phyloP scores from a whole-genome alignment of 306 rosid genomes.

The Clitoria ternatea region DNA sequence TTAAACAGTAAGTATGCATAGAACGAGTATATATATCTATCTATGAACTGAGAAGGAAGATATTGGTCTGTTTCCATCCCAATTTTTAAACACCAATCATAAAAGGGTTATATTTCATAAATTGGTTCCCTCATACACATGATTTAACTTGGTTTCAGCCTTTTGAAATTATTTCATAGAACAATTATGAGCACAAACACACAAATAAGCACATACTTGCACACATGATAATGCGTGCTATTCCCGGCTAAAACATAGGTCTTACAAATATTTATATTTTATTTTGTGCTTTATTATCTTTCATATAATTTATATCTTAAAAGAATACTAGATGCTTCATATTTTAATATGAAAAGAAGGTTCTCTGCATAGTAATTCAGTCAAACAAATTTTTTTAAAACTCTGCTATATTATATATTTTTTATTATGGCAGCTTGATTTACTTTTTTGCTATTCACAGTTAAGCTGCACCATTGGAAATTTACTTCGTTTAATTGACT shows the following conservation, averaged over 20 bases:
- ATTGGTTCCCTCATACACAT: background rate
- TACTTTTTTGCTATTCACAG: conserved; percentile 5
- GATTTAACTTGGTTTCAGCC: conserved; percentile 1
- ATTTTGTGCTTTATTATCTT: background rate
- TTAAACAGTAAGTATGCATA: background rate
- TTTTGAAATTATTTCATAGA: background rate
- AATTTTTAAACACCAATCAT: background rate
- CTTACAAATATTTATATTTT: background rate
- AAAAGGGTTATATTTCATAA: background rate
- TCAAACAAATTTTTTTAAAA: background rate
- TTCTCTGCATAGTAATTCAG: background rate
- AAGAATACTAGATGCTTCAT: background rate
- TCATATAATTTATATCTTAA: background rate
- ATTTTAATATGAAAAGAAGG: background rate
- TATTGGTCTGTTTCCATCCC: background rate
- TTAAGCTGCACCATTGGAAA: background rate
- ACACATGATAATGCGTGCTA: background rate
- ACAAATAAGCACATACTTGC: background rate
- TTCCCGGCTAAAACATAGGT: background rate
- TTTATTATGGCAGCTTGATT: background rate
- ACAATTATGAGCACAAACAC: background rate
- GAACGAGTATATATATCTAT: background rate
- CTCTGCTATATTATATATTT: background rate
- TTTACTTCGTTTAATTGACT: conserved; percentile 22
- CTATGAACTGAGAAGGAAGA: background rate